Evolutionary conservation across 2,329 filamentous ascomycete genomes (phyloP), one percentile per base, ranked within the genome.

Genomic region (Apiospora hydei): DNA sequence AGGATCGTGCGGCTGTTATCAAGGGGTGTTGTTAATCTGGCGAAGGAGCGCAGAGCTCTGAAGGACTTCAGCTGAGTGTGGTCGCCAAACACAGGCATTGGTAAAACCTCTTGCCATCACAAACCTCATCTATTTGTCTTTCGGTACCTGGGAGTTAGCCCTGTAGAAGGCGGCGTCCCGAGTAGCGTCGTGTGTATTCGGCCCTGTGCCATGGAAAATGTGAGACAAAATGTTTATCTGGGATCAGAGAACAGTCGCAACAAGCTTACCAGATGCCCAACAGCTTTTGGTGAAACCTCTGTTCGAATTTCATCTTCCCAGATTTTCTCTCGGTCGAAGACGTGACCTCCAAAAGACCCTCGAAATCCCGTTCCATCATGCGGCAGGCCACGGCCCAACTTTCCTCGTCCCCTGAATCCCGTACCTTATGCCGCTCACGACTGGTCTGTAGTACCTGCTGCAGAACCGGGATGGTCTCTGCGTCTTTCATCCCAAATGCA

Each of bases 401-500:
- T 21, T 47, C 44, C 21, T 47, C 44, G 4, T 47, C 8, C 16
- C 16, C 7, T 7, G 44, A 21, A 7, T 21, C 21, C 6, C 21
- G 18, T 47, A 16, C 21, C 4, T 21, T 18, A 3, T 18, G 18
- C 18, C 44, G 21, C 18, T 21, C 44, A 7, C 21, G 44, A 21
- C 44, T 47, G 5, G 18, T 16, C 7, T 47, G 16, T 18, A 47
- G 18, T 21, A 47, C 5, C 16, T 8, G 16, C 44, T 21, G 18
- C 34, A 72, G 49, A 24, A 75, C 73, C 1, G 34, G 24, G 43
- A 72, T 38, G 21, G 70, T 68, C 18, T 73, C 69, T 14, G 5
- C 41, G 24, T 73, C 51, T 2, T 46, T 67, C 18, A 75, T 75
- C 6, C 61, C 51, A 51, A 74, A 75, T 1, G 73, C 73, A 38